Base-by-base conservation (phyloP, 345 rosid species). In the Citrus reticulata region DNA sequence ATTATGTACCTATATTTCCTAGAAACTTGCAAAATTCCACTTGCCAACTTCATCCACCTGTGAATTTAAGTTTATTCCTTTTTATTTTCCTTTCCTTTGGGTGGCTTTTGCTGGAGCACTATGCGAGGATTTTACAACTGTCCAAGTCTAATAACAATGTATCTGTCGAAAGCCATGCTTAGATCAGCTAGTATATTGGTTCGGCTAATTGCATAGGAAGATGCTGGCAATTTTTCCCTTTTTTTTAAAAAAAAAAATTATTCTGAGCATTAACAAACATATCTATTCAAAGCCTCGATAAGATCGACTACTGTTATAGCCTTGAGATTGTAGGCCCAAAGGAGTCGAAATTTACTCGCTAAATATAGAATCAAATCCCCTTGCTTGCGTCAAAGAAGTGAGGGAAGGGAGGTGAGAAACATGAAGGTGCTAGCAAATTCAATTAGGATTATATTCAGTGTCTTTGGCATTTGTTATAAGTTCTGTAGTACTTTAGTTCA, bases 1-100 rank as follows among this genome's bases (percentile, higher is more conserved):
- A 68, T 27, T 55, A 67, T 58, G 58, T 27, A 25, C 66, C 68
- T 68, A 39, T 58, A 58, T 35, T 66, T 68, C 79, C 59, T 68
- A 37, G 58, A 77, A 57, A 68, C 40, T 68, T 24, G 73, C 59
- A 57, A 51, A 66, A 76, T 40, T 64, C 51, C 57, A 77, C 32
- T 60, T 77, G 72, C n/a, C 32, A 64, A 29, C 70, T 49, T 2
- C 17, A 54, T 0, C 22, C 58, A 54, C 58, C 58, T 1, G 58
- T 54, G 58, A 54, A 54, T 0, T 13, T 13, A 25, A 9, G 40
- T 61, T 62, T 29, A 62, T 62, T 62, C 66, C 35, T 29, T 62
- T 27, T 29, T 4, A 10, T 62, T 62, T 57, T 57, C 24, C 7
- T 57, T 7, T 13, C 34, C 5, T 11, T 62, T 22, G 2, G 17